Evolutionary conservation across 2,329 filamentous ascomycete species (phyloP).

Genomic region (Cordyceps cateniannulata): DNA sequence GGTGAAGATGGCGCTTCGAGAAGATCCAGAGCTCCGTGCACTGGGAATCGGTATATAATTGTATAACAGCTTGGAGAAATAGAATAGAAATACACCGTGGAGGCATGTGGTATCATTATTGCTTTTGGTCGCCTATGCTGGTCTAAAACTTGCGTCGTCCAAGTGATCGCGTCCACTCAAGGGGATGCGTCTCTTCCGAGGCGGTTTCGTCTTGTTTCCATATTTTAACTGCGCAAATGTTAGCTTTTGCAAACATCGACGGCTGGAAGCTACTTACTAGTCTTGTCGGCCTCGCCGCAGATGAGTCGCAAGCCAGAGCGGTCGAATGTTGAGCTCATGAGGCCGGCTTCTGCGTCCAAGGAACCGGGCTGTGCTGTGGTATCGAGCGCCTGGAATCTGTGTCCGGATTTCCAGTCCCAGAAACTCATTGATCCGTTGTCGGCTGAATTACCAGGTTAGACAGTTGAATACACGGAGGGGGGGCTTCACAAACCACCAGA

Average conservation of each 20-base stretch:
- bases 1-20: conserved; percentile 77
- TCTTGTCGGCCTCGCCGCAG: conserved; percentile 94
- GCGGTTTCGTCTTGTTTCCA: conserved; percentile 93
- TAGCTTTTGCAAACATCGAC: conserved; percentile 14
- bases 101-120: conserved; percentile 10
- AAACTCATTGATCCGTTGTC: conserved; percentile 97
- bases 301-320: conserved; percentile 82
- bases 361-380: conserved; percentile 91
- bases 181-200: conserved; percentile 82
- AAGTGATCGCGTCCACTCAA: conserved; percentile 85
- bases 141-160: conserved; percentile 66
- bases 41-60: conserved; percentile 53
- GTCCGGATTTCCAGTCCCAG: conserved; percentile 98
- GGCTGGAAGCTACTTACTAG: conserved; percentile 47
- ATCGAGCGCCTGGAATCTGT: conserved; percentile 84
- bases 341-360: conserved; percentile 85
- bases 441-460: conserved; percentile 27
- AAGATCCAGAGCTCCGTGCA: conserved; percentile 80
- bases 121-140: background rate
- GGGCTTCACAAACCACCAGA: conserved; percentile 56
- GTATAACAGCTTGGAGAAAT: conserved; percentile 18
- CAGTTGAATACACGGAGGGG: background rate
- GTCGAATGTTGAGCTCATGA: conserved; percentile 94
- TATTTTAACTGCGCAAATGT: conserved; percentile 62
- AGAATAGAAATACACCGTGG: conserved; percentile 1